Percentiles rank a stretch among this genome's conserved stretches.
Conservation (phyloP, 1,284 basidiomycete genomes). For the Afroboletus lepidellus region DNA sequence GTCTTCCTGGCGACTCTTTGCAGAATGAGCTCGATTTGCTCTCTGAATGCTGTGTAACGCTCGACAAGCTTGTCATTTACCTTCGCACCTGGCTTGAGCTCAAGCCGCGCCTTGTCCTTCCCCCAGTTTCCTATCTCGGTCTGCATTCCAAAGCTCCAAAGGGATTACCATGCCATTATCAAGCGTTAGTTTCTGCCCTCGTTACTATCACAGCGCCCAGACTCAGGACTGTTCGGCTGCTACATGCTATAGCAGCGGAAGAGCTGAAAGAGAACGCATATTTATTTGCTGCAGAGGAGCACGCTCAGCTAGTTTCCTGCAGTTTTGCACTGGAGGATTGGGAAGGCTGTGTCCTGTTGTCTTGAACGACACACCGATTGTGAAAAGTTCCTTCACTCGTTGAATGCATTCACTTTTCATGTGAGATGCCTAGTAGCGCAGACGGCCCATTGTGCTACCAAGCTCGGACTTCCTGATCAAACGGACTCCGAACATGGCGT, state of each 20-base stretch:
- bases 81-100: conserved; percentile 27
- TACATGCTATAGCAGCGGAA: conserved; percentile 15
- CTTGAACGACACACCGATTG: no score
- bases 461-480: no score
- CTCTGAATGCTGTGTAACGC: conserved; percentile 25
- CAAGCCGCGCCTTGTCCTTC: conserved; percentile 19
- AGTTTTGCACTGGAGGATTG: conserved; percentile 26
- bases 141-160: conserved; percentile 21
- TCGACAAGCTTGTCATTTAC: conserved; percentile 27
- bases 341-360: conserved; percentile 18
- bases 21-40: conserved; percentile 28
- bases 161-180: conserved; percentile 13
- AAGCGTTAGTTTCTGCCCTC: conserved; percentile 23
- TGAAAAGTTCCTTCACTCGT: no score
- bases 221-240: conserved; percentile 22
- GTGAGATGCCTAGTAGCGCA: no score
- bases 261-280: conserved; percentile 13
- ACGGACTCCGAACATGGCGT: no score
- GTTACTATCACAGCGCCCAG: conserved; percentile 23
- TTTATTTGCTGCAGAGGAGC: conserved; percentile 8
- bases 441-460: no score
- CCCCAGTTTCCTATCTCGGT: conserved; percentile 25
- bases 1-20: conserved; percentile 24
- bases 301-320: conserved; percentile 9
- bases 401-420: no score